Evolutionary conservation across 2,329 filamentous ascomycete species (phyloP), one percentile per base, ranked within the genome.

Genomic region (Fusarium nodosum): DNA sequence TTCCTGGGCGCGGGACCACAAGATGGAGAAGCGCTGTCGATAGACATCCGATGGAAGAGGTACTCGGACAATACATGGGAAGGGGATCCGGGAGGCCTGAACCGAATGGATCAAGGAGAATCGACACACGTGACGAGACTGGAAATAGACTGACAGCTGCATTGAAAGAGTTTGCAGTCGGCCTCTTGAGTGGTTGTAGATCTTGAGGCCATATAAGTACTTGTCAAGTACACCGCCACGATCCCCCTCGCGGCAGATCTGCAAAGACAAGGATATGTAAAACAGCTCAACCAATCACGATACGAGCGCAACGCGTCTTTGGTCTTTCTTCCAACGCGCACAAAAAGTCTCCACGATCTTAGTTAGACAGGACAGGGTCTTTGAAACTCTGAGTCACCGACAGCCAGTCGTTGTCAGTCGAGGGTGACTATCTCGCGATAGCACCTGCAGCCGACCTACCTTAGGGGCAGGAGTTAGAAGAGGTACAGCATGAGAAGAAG

Each of bases 21-120:
- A 48, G 56, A 56, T 64, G 47, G 47, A 52, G 66, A 74, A 73
- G 66, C 73, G 70, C 72, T 75, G 75, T 75, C 73, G 73, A 75
- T 75, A 75, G 68, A 71, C 71, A 69, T 56, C 62, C 60, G 59
- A 57, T 41, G 57, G 47, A 38, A 31, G 20, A 44, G 51, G 41
- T 61, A 73, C 67, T 30, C 66, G 20, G 0, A 28, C 15, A 42
- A 33, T 65, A 73, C 66, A 59, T 68, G 53, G 1, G 16, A 16
- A 16, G 31, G 53, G 38, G 46, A 51, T 52, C 45, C 44, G 50
- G 67, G 64, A 68, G 63, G 46, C 48, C 55, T 69, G 66, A 64
- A 34, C 51, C 45, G 46, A 51, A 58, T 36, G 46, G 4, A 7
- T 26, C 26, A 28, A 30, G 2, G 26, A 28, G 5, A 26, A 9